Percentiles rank a stretch among this genome's conserved stretches.
Conservation (phyloP, 495 filamentous ascomycete species). For the Daldinia loculata region DNA sequence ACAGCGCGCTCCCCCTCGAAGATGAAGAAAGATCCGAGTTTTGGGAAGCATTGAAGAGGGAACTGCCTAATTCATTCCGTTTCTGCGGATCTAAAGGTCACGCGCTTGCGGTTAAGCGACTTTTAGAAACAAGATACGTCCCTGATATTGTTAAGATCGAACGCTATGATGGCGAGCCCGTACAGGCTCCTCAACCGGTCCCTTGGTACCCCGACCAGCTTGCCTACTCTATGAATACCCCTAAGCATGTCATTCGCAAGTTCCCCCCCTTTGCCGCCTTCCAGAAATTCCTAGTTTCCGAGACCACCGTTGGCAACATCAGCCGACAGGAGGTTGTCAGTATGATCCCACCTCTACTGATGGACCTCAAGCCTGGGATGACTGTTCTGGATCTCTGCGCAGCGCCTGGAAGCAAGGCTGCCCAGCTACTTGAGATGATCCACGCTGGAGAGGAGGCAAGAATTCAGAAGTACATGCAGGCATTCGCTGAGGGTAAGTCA, state of each 20-base stretch:
- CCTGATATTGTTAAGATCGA: conserved; percentile 85
- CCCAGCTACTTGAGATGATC: conserved; percentile 92
- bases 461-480: conserved; percentile 66
- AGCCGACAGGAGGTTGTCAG: conserved; percentile 95
- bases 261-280: conserved; percentile 93
- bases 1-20: conserved; percentile 72
- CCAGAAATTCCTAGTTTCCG: conserved; percentile 97
- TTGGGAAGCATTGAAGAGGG: conserved; percentile 79
- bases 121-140: conserved; percentile 85
- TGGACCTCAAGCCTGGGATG: conserved; percentile 92
- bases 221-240: conserved; percentile 95
- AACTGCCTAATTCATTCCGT: conserved; percentile 94
- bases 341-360: conserved; percentile 96
- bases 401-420: conserved; percentile 94
- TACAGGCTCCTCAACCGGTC: conserved; percentile 81
- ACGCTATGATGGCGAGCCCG: conserved; percentile 74
- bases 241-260: conserved; percentile 89
- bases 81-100: conserved; percentile 94
- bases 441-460: conserved; percentile 89
- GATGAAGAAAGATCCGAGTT: conserved; percentile 79
- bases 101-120: conserved; percentile 84
- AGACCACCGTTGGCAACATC: conserved; percentile 96
- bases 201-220: conserved; percentile 92
- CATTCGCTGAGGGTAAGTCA: conserved; percentile 63
- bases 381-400: conserved; percentile 94